These are phyloP conservation scores for Ormosia emarginata DNA, from an alignment of 306 rosid species.

Conservation along the genomic window DNA sequence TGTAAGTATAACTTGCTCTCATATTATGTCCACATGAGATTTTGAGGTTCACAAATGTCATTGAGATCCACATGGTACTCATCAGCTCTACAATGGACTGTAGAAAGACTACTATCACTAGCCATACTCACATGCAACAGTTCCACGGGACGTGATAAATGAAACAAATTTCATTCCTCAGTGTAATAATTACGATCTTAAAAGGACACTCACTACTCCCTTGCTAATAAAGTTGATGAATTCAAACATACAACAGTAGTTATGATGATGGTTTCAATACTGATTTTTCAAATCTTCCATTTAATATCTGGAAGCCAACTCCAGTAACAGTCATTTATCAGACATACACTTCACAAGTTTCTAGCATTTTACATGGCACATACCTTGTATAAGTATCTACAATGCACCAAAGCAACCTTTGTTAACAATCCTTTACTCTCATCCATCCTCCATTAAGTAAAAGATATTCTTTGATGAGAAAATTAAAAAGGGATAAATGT, in stretches of 20 bases:
- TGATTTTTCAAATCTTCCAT: not conserved
- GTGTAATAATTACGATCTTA: not conserved
- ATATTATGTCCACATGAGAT: not conserved
- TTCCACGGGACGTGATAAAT: not conserved
- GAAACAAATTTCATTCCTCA: not conserved
- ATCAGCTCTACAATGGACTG: not conserved
- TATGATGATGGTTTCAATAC: not conserved
- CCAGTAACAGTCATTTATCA: not conserved
- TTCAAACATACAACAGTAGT: not conserved
- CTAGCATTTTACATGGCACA: not conserved
- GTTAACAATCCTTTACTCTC: not conserved
- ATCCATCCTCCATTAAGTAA: not conserved
- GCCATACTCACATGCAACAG: not conserved
- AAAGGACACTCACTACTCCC: not conserved
- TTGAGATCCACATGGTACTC: not conserved
- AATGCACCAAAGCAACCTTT: not conserved
- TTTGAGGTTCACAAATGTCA: conserved; percentile 1
- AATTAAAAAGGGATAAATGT: not conserved
- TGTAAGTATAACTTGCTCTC: conserved; percentile 23
- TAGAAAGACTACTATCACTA: not conserved
- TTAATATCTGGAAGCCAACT: not conserved
- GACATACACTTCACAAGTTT: not conserved
- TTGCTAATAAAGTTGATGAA: not conserved
- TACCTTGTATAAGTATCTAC: not conserved
- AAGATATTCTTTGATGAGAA: not conserved